phyloP scores from a whole-genome alignment of 345 rosid genomes.

The Kernera saxatilis region DNA sequence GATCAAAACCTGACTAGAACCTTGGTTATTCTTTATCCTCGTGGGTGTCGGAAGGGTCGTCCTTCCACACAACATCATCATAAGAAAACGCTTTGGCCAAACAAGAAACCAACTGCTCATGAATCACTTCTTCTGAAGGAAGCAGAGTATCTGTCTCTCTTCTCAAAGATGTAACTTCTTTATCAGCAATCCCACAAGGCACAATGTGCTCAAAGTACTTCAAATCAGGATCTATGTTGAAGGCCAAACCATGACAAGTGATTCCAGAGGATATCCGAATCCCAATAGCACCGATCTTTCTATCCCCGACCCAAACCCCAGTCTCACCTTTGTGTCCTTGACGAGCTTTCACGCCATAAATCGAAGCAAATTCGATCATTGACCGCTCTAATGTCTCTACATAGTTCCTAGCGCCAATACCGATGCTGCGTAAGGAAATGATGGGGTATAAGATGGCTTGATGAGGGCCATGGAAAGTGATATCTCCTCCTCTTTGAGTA shows the following conservation, averaged over 20 bases:
- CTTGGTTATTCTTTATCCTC: not conserved
- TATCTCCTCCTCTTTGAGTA: slow-evolving; percentile 90
- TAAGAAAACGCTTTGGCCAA: slow-evolving; percentile 56
- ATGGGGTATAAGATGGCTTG: slow-evolving; percentile 83
- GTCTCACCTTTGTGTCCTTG: slow-evolving; percentile 69
- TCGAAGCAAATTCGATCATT: slow-evolving; percentile 69
- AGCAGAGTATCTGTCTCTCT: slow-evolving; percentile 54
- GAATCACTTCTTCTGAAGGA: slow-evolving; percentile 67
- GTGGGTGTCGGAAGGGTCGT: slow-evolving; percentile 30
- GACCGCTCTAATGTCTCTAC: slow-evolving; percentile 72
- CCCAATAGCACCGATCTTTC: slow-evolving; percentile 92
- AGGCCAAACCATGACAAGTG: slow-evolving; percentile 86
- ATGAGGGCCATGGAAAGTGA: slow-evolving; percentile 85
- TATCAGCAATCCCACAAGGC: slow-evolving; percentile 87
- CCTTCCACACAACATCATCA: slow-evolving; percentile 45
- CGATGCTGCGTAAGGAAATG: slow-evolving; percentile 58
- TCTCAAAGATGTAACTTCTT: slow-evolving; percentile 73
- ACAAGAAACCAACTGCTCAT: slow-evolving; percentile 76
- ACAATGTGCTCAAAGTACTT: slow-evolving; percentile 82
- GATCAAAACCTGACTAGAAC: too few species aligned
- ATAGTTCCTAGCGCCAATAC: slow-evolving; percentile 70
- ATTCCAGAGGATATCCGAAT: slow-evolving; percentile 70
- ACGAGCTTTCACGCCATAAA: slow-evolving; percentile 66
- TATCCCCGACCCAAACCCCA: slow-evolving; percentile 85
- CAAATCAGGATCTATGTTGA: slow-evolving; percentile 74